Evolutionary conservation across 345 rosid genomes (phyloP), one percentile per base, ranked within the genome.

Genomic region (Populus euphratica): DNA sequence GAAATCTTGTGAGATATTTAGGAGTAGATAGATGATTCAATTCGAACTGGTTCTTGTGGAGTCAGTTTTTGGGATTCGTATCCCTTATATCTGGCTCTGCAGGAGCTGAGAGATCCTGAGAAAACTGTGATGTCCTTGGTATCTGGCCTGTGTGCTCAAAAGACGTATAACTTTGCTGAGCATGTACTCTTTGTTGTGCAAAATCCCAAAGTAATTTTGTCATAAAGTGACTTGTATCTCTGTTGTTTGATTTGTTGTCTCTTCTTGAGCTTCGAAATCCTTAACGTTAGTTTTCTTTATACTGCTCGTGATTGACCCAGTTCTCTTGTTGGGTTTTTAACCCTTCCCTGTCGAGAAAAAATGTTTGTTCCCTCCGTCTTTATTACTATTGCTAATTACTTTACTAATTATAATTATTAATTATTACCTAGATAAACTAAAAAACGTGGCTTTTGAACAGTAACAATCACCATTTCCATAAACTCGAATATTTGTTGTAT

Each of bases 11-110:
- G 74, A 49, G 47, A 75, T 63, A 70, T 69, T 36, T 74, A 23
- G 79, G 71, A 65, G 79, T 77, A 38, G 79, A 75, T 71, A 27
- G 23, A 66, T 63, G 5, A 66, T 67, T 73, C 44, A 66, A 78
- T 73, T n/a, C 20, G 74, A 72, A 72, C 43, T 33, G 75, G 75
- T 49, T 62, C 44, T 63, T 68, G 49, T 78, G 38, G 10, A 64
- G 50, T 47, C 16, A 23, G 78, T 39, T 18, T 50, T 62, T 73
- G 38, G 67, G 43, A 38, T 29, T 14, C 54, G 20, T 18, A 38
- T 39, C 59, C 36, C 35, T 27, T 12, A 1, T 17, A 54, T 39
- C 68, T 69, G 47, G 71, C 69, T 39, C 4, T 43, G 20, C 50
- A 7, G 12, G 71, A 73, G 47, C 23, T 43, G 1, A 39, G 81